These are phyloP conservation scores for Betula pendula DNA, from an alignment of 306 rosid genomes.

Conservation along the genomic window DNA sequence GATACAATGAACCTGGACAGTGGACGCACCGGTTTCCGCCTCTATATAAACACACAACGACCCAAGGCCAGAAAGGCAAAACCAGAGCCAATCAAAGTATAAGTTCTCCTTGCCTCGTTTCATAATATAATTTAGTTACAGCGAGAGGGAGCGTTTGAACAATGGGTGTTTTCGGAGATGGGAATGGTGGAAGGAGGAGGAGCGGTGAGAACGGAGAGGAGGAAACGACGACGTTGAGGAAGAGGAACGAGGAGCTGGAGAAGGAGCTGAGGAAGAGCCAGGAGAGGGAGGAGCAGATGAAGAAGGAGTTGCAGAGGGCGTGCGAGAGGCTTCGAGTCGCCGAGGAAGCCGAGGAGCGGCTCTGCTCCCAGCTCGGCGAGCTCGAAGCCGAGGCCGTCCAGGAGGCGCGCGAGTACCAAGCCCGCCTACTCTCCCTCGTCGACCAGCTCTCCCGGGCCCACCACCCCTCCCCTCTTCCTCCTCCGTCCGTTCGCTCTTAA, in stretches of 20 bases:
- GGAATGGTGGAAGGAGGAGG: not conserved
- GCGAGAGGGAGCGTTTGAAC: not conserved
- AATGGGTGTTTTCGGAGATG: not conserved
- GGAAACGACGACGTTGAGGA: conserved; percentile 35
- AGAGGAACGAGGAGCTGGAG: conserved; percentile 77
- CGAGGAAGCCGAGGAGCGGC: conserved; percentile 93
- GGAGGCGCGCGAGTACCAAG: conserved; percentile 70
- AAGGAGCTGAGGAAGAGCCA: conserved; percentile 60
- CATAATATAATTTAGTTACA: not conserved
- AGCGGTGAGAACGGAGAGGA: not conserved
- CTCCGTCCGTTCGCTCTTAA: no score
- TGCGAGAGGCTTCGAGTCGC: conserved; percentile 71
- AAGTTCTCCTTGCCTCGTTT: not conserved
- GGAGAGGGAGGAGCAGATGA: conserved; percentile 74
- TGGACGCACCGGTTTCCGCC: not conserved
- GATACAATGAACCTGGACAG: conserved; percentile 37
- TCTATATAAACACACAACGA: not conserved
- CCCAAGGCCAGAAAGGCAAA: not conserved
- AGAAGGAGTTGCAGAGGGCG: conserved; percentile 42
- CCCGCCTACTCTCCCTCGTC: conserved; percentile 53
- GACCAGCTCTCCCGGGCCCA: conserved; percentile 72
- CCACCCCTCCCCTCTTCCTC: conserved; percentile 2
- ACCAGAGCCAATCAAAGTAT: not conserved
- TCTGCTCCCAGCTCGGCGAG: conserved; percentile 88
- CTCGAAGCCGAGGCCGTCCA: conserved; percentile 75